Evolutionary conservation across 345 rosid species (phyloP).

Genomic region (Leavenworthia alabamica): DNA sequence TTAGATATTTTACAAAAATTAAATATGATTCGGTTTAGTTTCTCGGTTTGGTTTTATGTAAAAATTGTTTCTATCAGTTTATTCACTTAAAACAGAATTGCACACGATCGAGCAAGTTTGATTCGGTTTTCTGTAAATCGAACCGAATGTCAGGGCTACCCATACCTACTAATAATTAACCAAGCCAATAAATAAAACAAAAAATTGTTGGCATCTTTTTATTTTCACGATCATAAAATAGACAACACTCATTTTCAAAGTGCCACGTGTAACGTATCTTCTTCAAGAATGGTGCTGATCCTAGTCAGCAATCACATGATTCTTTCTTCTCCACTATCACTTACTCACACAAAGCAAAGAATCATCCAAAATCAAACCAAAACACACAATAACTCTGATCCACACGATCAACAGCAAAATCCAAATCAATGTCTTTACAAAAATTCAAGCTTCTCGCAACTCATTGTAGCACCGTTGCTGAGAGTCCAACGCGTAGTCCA

Average conservation of each 20-base stretch:
- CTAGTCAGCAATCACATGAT: slow-evolving; percentile 14
- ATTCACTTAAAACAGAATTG: no score
- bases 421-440: slow-evolving; percentile 49
- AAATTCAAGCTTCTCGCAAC: slow-evolving; percentile 79
- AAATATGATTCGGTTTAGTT: no score
- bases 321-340: slow-evolving; percentile 14
- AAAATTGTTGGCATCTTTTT: background rate
- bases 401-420: background rate
- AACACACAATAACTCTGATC: background rate
- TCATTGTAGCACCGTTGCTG: slow-evolving; percentile 71
- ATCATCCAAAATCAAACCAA: background rate
- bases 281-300: slow-evolving; percentile 28
- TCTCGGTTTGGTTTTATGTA: no score
- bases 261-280: slow-evolving; percentile 40
- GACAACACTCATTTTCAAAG: background rate
- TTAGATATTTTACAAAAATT: no score
- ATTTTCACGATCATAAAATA: background rate
- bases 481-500: slow-evolving; percentile 77
- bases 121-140: no score
- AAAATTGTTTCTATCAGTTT: no score
- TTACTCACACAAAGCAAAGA: slow-evolving; percentile 10
- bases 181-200: background rate
- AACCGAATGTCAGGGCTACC: no score
- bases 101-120: no score
- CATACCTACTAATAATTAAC: no score